A percentile compares a stretch with the other conserved stretches of the same genome.
Conservation (phyloP, 31 red algal genomes). For the Odonthalia washingtoniensis region DNA sequence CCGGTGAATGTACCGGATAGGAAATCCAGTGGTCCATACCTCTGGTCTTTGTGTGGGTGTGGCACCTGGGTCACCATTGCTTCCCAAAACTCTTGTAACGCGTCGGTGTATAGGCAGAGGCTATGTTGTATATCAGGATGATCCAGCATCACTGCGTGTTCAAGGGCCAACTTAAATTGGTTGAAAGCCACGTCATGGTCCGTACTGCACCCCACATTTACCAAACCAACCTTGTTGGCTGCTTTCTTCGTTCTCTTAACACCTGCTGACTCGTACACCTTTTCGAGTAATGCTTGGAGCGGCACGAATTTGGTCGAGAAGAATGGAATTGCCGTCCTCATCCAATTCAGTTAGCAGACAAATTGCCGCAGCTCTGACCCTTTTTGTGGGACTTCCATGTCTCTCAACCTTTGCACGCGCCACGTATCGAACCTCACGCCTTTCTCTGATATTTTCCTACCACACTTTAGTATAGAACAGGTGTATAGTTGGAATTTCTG, state of each 20-base stretch:
- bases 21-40: conserved; percentile 42
- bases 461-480: no score
- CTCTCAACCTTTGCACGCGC: neutral
- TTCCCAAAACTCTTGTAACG: conserved; percentile 30
- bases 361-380: conserved; percentile 34
- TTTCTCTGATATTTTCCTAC: conserved; percentile 11
- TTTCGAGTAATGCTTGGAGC: conserved; percentile 24
- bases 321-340: conserved; percentile 24
- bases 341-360: conserved; percentile 20
- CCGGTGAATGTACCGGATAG: conserved; percentile 19
- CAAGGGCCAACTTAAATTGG: conserved; percentile 1
- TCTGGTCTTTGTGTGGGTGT: neutral
- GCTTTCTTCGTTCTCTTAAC: conserved; percentile 18
- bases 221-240: neutral
- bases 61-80: conserved; percentile 40
- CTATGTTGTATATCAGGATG: conserved; percentile 16
- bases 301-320: conserved; percentile 18
- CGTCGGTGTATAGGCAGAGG: no score
- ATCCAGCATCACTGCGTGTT: conserved; percentile 6
- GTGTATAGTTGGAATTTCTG: conserved; percentile 10
- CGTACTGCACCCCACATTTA: neutral
- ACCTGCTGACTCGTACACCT: conserved; percentile 10
- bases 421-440: conserved; percentile 8
- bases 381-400: neutral
- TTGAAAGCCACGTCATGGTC: conserved; percentile 23